Conservation (phyloP, 2,329 filamentous ascomycete species). For the Aureobasidium pullulans region DNA sequence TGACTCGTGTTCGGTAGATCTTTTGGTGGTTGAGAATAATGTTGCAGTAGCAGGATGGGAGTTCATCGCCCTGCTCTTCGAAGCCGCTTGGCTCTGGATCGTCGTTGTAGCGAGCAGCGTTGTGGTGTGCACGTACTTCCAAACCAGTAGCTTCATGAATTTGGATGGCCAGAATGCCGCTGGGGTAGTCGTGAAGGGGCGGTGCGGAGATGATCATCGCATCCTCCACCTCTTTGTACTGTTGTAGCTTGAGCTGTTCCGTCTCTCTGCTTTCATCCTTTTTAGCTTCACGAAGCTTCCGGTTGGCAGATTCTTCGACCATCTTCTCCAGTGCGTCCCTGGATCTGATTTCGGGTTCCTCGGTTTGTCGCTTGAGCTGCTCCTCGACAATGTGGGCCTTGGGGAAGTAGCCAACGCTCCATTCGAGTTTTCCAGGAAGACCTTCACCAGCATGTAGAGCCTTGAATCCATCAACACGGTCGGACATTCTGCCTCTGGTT, state of each 20-base stretch:
- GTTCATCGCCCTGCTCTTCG: constrained; percentile 53
- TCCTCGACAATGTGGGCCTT: constrained; percentile 57
- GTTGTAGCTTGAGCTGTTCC: constrained; percentile 60
- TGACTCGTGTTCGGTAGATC: constrained; percentile 63
- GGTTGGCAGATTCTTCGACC: constrained; percentile 46
- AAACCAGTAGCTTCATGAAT: constrained; percentile 67
- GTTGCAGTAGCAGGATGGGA: constrained; percentile 65
- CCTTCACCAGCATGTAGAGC: constrained; percentile 58
- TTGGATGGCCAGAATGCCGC: constrained; percentile 62
- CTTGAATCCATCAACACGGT: constrained; percentile 58
- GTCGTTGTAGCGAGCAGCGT: constrained; percentile 41
- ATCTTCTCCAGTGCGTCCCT: constrained; percentile 53
- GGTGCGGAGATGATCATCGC: constrained; percentile 61
- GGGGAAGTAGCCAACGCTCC: constrained; percentile 65
- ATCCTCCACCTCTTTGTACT: constrained; percentile 51
- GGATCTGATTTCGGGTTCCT: constrained; percentile 50
- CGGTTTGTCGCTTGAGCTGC: constrained; percentile 55
- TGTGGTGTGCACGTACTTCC: constrained; percentile 54
- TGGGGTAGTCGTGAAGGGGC: constrained; percentile 54
- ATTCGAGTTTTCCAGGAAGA: constrained; percentile 62
- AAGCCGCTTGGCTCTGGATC: constrained; percentile 49
- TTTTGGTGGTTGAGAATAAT: constrained; percentile 67
- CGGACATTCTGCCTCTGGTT: constrained; percentile 54
- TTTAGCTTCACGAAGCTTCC: constrained; percentile 59
- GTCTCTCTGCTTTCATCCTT: constrained; percentile 52